A percentile compares a stretch with the other conserved stretches of the same genome.
These are phyloP conservation scores for Vitis cinerea DNA, from an alignment of 164 flowering plant genomes.

Conservation along the genomic window DNA sequence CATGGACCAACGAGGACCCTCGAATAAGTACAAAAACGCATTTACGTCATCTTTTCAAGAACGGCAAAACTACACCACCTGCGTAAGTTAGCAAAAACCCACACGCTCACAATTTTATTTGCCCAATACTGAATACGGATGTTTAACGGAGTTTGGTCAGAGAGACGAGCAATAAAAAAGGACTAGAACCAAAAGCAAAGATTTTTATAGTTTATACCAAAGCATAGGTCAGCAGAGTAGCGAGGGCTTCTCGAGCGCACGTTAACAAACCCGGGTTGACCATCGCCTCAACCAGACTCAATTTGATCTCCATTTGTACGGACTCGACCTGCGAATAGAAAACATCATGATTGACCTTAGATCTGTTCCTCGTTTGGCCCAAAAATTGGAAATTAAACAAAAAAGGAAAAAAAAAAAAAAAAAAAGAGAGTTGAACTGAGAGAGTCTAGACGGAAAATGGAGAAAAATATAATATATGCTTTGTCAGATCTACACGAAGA, in stretches of 20 bases:
- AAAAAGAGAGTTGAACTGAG: background rate
- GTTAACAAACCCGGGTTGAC: constrained; percentile 17
- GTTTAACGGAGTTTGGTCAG: too few species aligned
- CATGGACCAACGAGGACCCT: too few species aligned
- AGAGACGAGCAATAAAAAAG: background rate
- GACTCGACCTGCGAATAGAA: constrained; percentile 3
- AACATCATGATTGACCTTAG: constrained; percentile 5
- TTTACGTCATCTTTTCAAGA: too few species aligned
- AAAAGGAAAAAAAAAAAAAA: background rate
- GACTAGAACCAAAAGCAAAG: constrained; percentile 13
- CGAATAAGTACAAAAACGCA: too few species aligned
- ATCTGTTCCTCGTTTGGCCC: constrained; percentile 1
- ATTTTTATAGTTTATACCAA: background rate
- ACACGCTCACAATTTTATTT: too few species aligned
- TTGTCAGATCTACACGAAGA: background rate
- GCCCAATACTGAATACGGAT: too few species aligned
- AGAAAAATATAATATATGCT: background rate
- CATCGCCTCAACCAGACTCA: constrained; percentile 8
- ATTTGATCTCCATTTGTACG: constrained; percentile 22
- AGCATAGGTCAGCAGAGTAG: constrained; percentile 14
- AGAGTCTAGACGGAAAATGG: background rate
- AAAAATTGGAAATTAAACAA: background rate
- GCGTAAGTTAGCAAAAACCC: too few species aligned
- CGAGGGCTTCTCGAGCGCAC: constrained; percentile 14
- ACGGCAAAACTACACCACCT: too few species aligned